phyloP scores from a whole-genome alignment of 2,329 filamentous ascomycete species.

The Botrytis porri region DNA sequence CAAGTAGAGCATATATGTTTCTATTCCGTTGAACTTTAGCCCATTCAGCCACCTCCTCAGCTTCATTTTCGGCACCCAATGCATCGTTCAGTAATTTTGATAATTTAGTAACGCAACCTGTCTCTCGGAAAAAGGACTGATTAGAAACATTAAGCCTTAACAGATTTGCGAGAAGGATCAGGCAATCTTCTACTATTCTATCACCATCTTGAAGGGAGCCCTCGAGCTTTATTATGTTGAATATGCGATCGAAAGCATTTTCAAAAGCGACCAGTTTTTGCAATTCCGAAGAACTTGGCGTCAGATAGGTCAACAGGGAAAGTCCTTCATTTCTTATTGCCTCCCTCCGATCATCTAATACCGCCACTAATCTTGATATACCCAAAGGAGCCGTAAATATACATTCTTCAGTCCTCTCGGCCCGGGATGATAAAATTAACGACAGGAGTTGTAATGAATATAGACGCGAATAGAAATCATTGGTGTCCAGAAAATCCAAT shows the following conservation, averaged over 20 bases:
- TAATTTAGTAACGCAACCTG: conserved; percentile 73
- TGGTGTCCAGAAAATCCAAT: conserved; percentile 81
- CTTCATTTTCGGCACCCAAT: conserved; percentile 52
- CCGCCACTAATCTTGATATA: conserved; percentile 78
- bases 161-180: conserved; percentile 87
- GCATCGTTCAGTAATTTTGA: conserved; percentile 64
- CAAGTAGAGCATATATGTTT: conserved; percentile 86
- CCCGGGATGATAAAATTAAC: conserved; percentile 79
- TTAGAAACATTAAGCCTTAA: conserved; percentile 85
- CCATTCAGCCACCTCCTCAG: conserved; percentile 66
- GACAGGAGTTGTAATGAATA: conserved; percentile 88
- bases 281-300: conserved; percentile 79
- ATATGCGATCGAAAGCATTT: conserved; percentile 85
- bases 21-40: conserved; percentile 76
- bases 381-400: conserved; percentile 86
- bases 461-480: conserved; percentile 85
- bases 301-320: conserved; percentile 82
- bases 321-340: conserved; percentile 85
- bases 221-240: conserved; percentile 76
- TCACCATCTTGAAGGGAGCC: conserved; percentile 80
- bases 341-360: conserved; percentile 81
- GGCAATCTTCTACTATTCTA: conserved; percentile 85
- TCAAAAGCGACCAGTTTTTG: conserved; percentile 96
- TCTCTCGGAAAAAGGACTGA: conserved; percentile 90
- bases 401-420: conserved; percentile 91